phyloP scores from a whole-genome alignment of 2,329 filamentous ascomycete genomes.

The Daldinia sp. region DNA sequence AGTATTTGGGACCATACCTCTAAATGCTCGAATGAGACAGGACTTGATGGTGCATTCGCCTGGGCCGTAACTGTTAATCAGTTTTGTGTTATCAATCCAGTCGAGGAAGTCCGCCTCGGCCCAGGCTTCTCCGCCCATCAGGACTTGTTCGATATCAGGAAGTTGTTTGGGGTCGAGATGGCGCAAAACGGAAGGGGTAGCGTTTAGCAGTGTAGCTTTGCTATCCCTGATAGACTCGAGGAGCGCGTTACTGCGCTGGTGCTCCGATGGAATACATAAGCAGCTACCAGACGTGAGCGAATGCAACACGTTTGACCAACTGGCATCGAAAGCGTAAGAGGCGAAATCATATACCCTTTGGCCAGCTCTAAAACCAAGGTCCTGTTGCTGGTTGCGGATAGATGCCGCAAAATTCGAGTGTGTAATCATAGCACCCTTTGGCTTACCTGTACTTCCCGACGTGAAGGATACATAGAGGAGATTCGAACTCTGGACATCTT shows the following conservation, averaged over 20 bases:
- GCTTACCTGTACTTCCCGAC: slow-evolving; percentile 59
- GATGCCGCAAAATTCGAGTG: slow-evolving; percentile 35
- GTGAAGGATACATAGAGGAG: slow-evolving; percentile 51
- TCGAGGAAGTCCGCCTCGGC: neutral
- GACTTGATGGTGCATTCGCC: neutral
- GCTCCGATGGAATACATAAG: slow-evolving; percentile 50
- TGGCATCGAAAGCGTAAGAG: slow-evolving; percentile 51
- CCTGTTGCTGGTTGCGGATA: slow-evolving; percentile 21
- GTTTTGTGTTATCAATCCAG: neutral
- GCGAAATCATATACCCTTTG: slow-evolving; percentile 34
- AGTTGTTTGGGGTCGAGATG: neutral
- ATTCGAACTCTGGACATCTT: neutral
- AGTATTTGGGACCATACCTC: neutral
- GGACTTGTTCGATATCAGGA: neutral
- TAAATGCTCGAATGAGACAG: neutral
- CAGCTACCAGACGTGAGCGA: slow-evolving; percentile 49
- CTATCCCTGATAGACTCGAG: neutral
- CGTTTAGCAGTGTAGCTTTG: neutral
- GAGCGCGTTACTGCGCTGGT: slow-evolving; percentile 33
- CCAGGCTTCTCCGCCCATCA: neutral
- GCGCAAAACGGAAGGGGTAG: neutral
- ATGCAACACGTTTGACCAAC: slow-evolving; percentile 49
- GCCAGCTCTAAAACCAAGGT: slow-evolving; percentile 16
- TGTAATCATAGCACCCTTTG: slow-evolving; percentile 55
- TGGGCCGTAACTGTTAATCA: neutral